Percentiles rank a stretch among this genome's conserved stretches.
Conservation (phyloP, 805 yeast genomes). For the Starmerella apis region DNA sequence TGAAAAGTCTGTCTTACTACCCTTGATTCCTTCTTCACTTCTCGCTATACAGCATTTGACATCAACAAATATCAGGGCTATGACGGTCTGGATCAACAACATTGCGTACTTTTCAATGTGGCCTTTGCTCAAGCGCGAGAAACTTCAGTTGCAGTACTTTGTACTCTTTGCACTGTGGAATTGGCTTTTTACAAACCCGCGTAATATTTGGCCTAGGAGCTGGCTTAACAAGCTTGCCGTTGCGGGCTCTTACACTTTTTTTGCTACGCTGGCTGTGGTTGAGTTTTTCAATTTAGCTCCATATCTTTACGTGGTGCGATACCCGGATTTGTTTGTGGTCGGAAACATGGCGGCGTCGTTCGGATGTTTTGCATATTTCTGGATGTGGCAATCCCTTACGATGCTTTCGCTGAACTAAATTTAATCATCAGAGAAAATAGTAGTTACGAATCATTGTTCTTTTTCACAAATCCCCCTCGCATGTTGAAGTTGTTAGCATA, state of each 20-base stretch:
- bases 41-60: conserved; percentile 37
- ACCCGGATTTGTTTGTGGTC: conserved; percentile 81
- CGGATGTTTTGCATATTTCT: conserved; percentile 61
- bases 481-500: too few species aligned
- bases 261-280: conserved; percentile 42
- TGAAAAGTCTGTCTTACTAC: conserved; percentile 82
- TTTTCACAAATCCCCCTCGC: too few species aligned
- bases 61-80: conserved; percentile 52
- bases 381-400: conserved; percentile 54
- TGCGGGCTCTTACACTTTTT: conserved; percentile 43
- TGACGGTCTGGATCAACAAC: conserved; percentile 80
- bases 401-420: conserved; percentile 13
- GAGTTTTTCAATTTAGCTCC: conserved; percentile 49
- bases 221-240: conserved; percentile 44
- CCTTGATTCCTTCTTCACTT: conserved; percentile 73
- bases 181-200: conserved; percentile 41
- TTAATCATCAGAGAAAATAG: too few species aligned
- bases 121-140: conserved; percentile 75
- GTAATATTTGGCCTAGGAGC: conserved; percentile 38
- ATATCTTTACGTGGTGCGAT: conserved; percentile 28
- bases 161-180: conserved; percentile 54
- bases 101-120: conserved; percentile 75
- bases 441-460: too few species aligned
- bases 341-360: conserved; percentile 65
- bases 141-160: conserved; percentile 59